Percentiles rank a stretch among this genome's conserved stretches.
phyloP scores from a whole-genome alignment of 352 stramenopile genomes.

The Peronosclerospora sorghi region DNA sequence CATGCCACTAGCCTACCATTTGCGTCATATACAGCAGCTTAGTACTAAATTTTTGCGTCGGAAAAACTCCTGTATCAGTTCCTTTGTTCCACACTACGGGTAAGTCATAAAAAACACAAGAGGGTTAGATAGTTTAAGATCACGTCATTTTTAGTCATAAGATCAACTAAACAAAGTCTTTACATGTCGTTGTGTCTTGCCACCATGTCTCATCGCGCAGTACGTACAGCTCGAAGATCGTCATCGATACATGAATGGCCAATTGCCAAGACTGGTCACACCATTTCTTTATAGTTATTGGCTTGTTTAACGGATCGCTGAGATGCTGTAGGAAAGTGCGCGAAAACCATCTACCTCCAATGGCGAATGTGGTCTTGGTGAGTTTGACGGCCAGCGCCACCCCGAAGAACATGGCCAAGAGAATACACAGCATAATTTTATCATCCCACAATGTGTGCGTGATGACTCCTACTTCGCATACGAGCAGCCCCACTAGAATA shows the following conservation, averaged over 20 bases:
- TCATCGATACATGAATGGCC: constrained; percentile 74
- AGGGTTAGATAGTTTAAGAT: not conserved
- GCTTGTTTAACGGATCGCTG: constrained; percentile 70
- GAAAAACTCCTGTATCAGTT: constrained; percentile 58
- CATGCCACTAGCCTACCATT: constrained; percentile 28
- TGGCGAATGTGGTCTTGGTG: constrained; percentile 55
- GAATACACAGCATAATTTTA: constrained; percentile 57
- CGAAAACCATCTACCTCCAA: constrained; percentile 61
- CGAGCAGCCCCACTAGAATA: constrained; percentile 46
- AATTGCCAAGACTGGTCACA: constrained; percentile 85
- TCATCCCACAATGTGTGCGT: constrained; percentile 51
- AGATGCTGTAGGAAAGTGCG: constrained; percentile 70
- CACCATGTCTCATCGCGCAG: constrained; percentile 78
- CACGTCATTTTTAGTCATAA: not conserved
- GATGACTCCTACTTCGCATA: constrained; percentile 53
- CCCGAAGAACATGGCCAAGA: constrained; percentile 46
- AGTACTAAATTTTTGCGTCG: constrained; percentile 67
- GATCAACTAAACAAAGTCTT: constrained; percentile 1
- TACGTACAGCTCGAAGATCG: constrained; percentile 73
- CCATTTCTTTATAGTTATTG: constrained; percentile 82
- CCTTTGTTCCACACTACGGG: constrained; percentile 71
- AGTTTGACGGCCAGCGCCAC: constrained; percentile 61
- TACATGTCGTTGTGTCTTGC: constrained; percentile 76
- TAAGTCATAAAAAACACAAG: not conserved
- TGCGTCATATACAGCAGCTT: constrained; percentile 80